Conservation (phyloP, 192 early-diverging fungal species). For the Coemansia nantahalensis region DNA sequence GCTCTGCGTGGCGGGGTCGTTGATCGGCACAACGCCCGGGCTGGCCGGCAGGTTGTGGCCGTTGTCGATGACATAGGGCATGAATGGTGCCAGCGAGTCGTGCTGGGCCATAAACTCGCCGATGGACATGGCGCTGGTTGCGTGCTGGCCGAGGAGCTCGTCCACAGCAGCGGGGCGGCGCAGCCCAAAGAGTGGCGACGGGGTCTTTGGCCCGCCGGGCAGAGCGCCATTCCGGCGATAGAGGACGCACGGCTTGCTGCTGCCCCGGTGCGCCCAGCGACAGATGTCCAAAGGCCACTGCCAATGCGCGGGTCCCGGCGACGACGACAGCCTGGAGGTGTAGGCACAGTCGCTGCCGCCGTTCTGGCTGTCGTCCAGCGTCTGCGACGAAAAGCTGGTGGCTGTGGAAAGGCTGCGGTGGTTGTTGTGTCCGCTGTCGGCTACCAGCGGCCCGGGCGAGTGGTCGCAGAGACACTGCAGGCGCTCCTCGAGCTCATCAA, state of each 20-base stretch:
- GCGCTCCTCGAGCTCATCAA: constrained; percentile 4
- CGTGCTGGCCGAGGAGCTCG: constrained; percentile 28
- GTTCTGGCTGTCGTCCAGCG: background rate
- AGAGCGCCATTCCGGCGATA: constrained; percentile 17
- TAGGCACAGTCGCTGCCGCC: background rate
- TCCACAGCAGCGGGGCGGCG: constrained; percentile 13
- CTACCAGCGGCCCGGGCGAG: background rate
- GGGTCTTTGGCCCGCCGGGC: background rate
- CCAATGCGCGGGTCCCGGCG: background rate
- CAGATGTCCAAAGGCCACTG: constrained; percentile 27
- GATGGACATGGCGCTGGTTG: constrained; percentile 13
- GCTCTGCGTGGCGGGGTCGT: constrained; percentile 28
- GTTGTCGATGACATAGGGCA: constrained; percentile 19
- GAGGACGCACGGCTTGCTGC: constrained; percentile 21
- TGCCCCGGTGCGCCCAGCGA: constrained; percentile 20
- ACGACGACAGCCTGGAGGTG: background rate
- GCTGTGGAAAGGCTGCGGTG: background rate
- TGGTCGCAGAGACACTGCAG: background rate
- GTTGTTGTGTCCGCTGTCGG: background rate
- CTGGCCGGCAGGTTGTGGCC: constrained; percentile 22
- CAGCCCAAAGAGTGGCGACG: constrained; percentile 22
- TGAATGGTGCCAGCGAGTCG: constrained; percentile 18
- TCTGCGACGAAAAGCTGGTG: constrained; percentile 1
- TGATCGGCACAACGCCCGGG: constrained; percentile 11
- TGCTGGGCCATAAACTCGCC: constrained; percentile 32